phyloP scores from a whole-genome alignment of 1,139 yeast species.

The Geotrichum carabidarum region DNA sequence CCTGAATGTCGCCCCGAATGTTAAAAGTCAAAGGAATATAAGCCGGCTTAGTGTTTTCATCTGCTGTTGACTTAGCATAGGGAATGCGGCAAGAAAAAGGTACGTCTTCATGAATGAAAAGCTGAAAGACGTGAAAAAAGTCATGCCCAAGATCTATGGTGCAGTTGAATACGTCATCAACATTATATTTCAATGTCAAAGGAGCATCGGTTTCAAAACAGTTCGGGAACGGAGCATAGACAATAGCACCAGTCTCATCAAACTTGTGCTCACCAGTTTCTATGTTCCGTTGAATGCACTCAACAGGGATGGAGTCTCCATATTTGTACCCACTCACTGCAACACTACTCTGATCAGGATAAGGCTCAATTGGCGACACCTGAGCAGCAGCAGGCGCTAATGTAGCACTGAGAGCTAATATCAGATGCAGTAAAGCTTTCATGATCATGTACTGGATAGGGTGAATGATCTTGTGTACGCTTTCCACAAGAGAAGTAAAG shows the following conservation, averaged over 20 bases:
- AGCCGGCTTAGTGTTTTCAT: constrained; percentile 8
- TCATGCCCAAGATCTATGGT: constrained; percentile 63
- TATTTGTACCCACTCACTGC: constrained; percentile 30
- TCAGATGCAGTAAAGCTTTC: background rate
- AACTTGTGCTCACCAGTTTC: constrained; percentile 73
- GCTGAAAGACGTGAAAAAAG: constrained; percentile 64
- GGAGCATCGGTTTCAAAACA: constrained; percentile 65
- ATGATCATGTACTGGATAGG: background rate
- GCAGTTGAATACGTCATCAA: constrained; percentile 53
- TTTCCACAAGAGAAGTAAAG: constrained; percentile 1
- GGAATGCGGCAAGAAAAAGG: constrained; percentile 63
- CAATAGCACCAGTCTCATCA: constrained; percentile 52
- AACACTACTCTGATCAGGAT: constrained; percentile 16
- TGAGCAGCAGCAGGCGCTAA: constrained; percentile 7
- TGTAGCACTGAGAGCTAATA: background rate
- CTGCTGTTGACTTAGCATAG: constrained; percentile 38
- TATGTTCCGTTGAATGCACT: constrained; percentile 63
- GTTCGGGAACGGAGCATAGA: constrained; percentile 54
- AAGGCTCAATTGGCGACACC: constrained; percentile 10
- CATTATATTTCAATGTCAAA: constrained; percentile 49
- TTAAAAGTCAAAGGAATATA: constrained; percentile 57
- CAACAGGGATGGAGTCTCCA: constrained; percentile 49
- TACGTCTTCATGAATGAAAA: constrained; percentile 70
- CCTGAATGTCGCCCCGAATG: constrained; percentile 63
- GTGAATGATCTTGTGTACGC: background rate